Percentiles rank a stretch among this genome's conserved stretches.
Evolutionary conservation across 371 early-diverging fungal genomes (phyloP).

Genomic region (Rhizopus arrhizus): DNA sequence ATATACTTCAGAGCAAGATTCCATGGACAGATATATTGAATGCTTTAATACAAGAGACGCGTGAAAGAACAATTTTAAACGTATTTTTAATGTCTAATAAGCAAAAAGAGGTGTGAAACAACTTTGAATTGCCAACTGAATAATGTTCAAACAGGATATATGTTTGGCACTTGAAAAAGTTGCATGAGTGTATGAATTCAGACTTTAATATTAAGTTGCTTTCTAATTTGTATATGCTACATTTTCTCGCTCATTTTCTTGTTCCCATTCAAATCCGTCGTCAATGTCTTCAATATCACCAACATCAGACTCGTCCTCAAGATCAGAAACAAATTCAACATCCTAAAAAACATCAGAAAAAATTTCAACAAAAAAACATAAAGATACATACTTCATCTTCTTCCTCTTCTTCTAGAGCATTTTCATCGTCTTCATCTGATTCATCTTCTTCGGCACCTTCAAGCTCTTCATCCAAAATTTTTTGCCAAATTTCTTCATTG

Average conservation of each 20-base stretch:
- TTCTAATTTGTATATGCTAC: slow-evolving; percentile 11
- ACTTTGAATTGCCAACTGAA: too few relatives aligned
- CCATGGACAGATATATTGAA: too few relatives aligned
- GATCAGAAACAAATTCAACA: slow-evolving; percentile 36
- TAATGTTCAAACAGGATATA: too few relatives aligned
- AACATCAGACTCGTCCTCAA: slow-evolving; percentile 42
- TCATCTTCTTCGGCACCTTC: slow-evolving; percentile 76
- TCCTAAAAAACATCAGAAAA: slow-evolving; percentile 1
- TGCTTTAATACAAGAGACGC: too few relatives aligned
- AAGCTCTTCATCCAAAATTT: slow-evolving; percentile 69
- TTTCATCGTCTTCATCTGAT: slow-evolving; percentile 71
- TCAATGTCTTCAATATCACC: slow-evolving; percentile 41
- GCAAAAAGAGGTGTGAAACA: too few relatives aligned
- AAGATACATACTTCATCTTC: slow-evolving; percentile 41
- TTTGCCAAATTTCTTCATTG: slow-evolving; percentile 86
- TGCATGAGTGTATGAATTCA: too few relatives aligned
- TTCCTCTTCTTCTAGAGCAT: slow-evolving; percentile 52
- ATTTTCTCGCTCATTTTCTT: slow-evolving; percentile 32
- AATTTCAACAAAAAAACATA: neutral
- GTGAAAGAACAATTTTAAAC: too few relatives aligned
- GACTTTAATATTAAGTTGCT: too few relatives aligned
- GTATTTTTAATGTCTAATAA: too few relatives aligned
- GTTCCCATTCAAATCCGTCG: slow-evolving; percentile 40
- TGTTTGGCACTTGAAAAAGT: too few relatives aligned
- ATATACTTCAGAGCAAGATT: too few relatives aligned